Conservation (phyloP, 495 filamentous ascomycete genomes). For the Penicillium coprophilum region DNA sequence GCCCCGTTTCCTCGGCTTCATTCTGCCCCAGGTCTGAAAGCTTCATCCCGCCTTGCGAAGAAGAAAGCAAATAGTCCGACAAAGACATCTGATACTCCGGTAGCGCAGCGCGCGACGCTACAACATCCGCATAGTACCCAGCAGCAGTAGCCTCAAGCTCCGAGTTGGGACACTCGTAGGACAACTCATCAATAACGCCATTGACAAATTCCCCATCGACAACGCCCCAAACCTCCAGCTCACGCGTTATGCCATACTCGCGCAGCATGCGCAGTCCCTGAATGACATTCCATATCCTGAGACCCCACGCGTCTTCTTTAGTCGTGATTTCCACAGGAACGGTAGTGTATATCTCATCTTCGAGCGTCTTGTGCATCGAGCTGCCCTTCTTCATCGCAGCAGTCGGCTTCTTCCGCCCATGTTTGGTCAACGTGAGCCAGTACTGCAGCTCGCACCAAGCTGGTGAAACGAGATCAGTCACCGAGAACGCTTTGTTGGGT, state of each 20-base stretch:
- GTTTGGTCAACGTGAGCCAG: slow-evolving; percentile 74
- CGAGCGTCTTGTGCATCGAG: slow-evolving; percentile 74
- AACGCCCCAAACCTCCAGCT: slow-evolving; percentile 90
- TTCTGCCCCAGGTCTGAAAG: slow-evolving; percentile 33
- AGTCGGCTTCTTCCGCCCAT: slow-evolving; percentile 72
- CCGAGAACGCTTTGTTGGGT: slow-evolving; percentile 79
- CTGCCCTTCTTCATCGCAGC: slow-evolving; percentile 80
- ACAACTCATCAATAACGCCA: slow-evolving; percentile 87
- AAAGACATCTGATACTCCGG: slow-evolving; percentile 56
- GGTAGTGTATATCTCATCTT: slow-evolving; percentile 77
- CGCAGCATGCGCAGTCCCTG: slow-evolving; percentile 77
- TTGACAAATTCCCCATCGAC: slow-evolving; percentile 81
- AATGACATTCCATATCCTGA: slow-evolving; percentile 89
- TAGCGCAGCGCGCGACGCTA: slow-evolving; percentile 35
- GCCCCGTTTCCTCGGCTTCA: slow-evolving; percentile 5
- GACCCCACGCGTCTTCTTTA: slow-evolving; percentile 78
- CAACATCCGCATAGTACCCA: slow-evolving; percentile 36
- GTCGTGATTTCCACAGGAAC: slow-evolving; percentile 70
- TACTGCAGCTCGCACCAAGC: slow-evolving; percentile 97
- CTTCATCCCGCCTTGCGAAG: slow-evolving; percentile 39
- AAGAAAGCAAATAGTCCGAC: slow-evolving; percentile 49
- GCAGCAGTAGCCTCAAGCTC: slow-evolving; percentile 59
- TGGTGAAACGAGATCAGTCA: slow-evolving; percentile 83
- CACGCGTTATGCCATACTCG: slow-evolving; percentile 77
- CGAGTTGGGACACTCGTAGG: slow-evolving; percentile 70